phyloP scores from a whole-genome alignment of 2,329 filamentous ascomycete genomes.

The Aspergillus bombycis region DNA sequence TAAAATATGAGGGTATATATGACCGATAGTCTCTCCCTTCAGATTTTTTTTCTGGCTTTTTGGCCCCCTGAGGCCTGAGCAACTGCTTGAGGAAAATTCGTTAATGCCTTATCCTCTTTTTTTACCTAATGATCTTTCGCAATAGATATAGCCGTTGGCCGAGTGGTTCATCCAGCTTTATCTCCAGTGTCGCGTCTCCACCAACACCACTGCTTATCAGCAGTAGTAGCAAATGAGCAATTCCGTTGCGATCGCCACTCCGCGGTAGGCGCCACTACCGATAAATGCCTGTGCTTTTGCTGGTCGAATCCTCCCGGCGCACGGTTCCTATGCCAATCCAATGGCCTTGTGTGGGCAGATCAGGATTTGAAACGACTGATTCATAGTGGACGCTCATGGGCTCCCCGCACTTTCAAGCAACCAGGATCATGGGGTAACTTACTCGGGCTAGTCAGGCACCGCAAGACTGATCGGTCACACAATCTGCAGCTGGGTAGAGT shows the following conservation, averaged over 20 bases:
- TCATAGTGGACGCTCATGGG: background rate
- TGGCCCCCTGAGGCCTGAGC: background rate
- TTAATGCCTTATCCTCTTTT: slow-evolving; percentile 10
- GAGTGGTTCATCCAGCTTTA: slow-evolving; percentile 24
- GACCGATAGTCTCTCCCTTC: background rate
- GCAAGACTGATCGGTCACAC: background rate
- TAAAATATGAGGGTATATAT: slow-evolving; percentile 4
- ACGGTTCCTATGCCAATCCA: slow-evolving; percentile 15
- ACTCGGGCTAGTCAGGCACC: slow-evolving; percentile 5
- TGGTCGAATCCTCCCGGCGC: slow-evolving; percentile 10
- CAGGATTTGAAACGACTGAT: background rate
- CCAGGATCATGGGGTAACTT: background rate
- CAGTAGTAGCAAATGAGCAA: slow-evolving; percentile 11
- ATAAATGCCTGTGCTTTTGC: slow-evolving; percentile 8
- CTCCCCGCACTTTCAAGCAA: background rate
- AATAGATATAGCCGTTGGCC: slow-evolving; percentile 11
- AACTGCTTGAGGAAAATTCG: background rate
- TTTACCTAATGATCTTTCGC: slow-evolving; percentile 29
- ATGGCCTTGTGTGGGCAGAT: slow-evolving; percentile 3
- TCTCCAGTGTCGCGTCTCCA: slow-evolving; percentile 25
- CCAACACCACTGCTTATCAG: slow-evolving; percentile 45
- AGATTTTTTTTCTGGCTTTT: slow-evolving; percentile 1
- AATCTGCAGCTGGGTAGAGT: background rate
- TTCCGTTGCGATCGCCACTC: slow-evolving; percentile 20
- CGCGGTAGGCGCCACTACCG: slow-evolving; percentile 34